Evolutionary conservation across 768 basidiomycete genomes (phyloP), one percentile per base, ranked within the genome.

Genomic region (Lactifluus pinguis): DNA sequence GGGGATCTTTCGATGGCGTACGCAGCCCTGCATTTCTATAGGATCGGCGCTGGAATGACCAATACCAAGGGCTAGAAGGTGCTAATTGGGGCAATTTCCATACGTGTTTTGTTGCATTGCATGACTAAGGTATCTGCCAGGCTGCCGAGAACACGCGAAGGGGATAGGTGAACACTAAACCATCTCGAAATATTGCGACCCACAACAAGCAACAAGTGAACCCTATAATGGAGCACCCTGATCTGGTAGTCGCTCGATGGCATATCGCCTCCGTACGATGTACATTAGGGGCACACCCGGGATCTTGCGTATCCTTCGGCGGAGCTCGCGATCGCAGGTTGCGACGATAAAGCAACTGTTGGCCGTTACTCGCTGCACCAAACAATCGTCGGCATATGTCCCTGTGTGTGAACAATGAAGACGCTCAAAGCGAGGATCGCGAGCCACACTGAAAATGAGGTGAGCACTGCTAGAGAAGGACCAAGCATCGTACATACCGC

Each of bases 361-460:
- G 8, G 94, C 83, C 3, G 90, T 92, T 10, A 98, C 93, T 36
- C 97, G 87, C 70, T 98, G 92, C 17, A 99, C 90, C 21, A 99
- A 82, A 71, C 97, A 99, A 77, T 99, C 97, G 71, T 99, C 97
- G 19, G 97, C 97, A 69, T 99, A 99, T n/a, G 94, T 97, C 21
- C 97, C 97, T 4, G 83, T 78, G 72, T 99, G 97, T 41, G 89
- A 85, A 73, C 97, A 99, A 49, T 80, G 82, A 49, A 99, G 79
- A 48, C 95, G 87, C 70, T 99, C 97, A 68, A 99, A 98, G 52
- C 97, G 84, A 34, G 95, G 92, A 73, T 99, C 97, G 55, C 95
- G 90, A 32, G 97, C 97, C 55, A 98, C 89, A 36, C 95, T 98
- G 69, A n/a, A 48, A 51, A 55, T 48, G 49, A 39, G 19, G 25